A percentile compares a stretch with the other conserved stretches of the same genome.
These are phyloP conservation scores for Citrus unshiu DNA, from an alignment of 345 rosid genomes.

Conservation along the genomic window DNA sequence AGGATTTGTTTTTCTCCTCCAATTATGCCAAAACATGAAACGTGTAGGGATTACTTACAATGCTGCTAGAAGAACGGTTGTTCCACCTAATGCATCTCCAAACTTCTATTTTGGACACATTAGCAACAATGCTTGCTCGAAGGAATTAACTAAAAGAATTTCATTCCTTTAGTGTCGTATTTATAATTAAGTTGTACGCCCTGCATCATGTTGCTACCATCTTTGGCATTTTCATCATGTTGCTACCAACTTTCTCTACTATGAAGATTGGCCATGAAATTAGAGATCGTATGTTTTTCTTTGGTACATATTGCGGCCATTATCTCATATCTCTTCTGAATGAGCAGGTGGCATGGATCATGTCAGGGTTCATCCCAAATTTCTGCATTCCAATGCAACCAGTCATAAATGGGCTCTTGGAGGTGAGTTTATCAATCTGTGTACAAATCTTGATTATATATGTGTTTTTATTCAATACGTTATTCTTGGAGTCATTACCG, in stretches of 20 bases:
- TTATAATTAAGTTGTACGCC: background rate
- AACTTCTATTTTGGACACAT: background rate
- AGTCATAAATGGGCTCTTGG: slow-evolving; percentile 99
- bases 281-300: background rate
- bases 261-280: background rate
- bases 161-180: background rate
- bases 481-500: background rate
- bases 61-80: background rate
- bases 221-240: background rate
- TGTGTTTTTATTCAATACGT: background rate
- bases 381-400: slow-evolving; percentile 94
- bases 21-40: background rate
- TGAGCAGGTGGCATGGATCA: slow-evolving; percentile 75
- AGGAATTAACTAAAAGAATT: background rate
- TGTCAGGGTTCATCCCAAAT: slow-evolving; percentile 95
- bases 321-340: background rate
- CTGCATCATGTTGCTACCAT: background rate
- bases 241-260: background rate
- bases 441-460: slow-evolving; percentile 5
- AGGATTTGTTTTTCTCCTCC: background rate
- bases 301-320: background rate
- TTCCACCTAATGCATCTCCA: background rate
- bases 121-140: background rate
- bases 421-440: slow-evolving; percentile 39
- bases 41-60: background rate